phyloP scores from a whole-genome alignment of 1,284 basidiomycete genomes.

The Golubevia pallescens region DNA sequence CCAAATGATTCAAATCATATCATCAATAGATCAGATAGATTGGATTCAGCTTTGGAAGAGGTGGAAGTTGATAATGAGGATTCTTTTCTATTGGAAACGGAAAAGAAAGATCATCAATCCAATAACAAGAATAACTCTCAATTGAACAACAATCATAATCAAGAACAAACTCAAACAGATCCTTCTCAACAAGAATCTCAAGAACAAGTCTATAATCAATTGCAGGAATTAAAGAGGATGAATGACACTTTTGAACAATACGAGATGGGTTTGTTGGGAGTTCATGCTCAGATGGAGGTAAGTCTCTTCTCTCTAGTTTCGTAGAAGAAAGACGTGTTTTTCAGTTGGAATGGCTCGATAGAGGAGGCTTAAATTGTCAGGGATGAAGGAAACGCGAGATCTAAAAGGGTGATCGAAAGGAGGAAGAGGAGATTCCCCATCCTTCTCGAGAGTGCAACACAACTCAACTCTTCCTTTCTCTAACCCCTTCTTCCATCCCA shows the following conservation, averaged over 20 bases:
- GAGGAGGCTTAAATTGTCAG: no score
- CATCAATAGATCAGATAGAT: no score
- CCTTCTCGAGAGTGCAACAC: no score
- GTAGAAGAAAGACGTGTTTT: neutral
- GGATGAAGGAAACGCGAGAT: neutral
- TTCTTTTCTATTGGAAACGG: no score
- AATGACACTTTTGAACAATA: constrained; percentile 54
- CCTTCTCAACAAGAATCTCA: constrained; percentile 19
- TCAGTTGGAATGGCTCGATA: neutral
- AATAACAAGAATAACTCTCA: no score
- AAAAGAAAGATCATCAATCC: no score
- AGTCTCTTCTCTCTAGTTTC: no score
- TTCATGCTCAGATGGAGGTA: constrained; percentile 48
- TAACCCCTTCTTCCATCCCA: neutral
- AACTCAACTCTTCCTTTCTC: neutral
- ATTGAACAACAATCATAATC: no score
- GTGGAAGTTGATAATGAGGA: no score
- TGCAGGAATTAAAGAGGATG: constrained; percentile 42
- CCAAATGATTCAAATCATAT: no score
- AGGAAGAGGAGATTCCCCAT: neutral
- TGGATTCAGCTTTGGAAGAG: no score
- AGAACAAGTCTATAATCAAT: constrained; percentile 37
- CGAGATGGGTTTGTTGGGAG: constrained; percentile 39
- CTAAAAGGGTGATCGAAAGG: neutral
- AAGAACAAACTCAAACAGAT: no score